Evolutionary conservation across 164 flowering plant genomes (phyloP), one percentile per base, ranked within the genome.

Genomic region (Macadamia integrifolia): DNA sequence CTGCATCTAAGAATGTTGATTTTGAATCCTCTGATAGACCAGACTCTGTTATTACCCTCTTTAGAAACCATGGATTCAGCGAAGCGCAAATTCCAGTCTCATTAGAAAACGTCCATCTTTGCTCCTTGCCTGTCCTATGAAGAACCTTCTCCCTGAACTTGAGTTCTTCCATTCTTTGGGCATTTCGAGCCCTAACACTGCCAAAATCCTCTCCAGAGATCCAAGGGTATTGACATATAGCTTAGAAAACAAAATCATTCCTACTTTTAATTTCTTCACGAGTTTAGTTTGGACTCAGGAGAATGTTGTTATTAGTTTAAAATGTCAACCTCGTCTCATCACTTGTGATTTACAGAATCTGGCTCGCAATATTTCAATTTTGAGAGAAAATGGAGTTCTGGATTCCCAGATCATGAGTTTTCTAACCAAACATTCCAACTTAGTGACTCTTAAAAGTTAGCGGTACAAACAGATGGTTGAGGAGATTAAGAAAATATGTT

Each of bases 331-430:
- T 17, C 35, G 52, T 57, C 13, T 62, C 50, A 12, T 69, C 13
- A 1, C 9, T 1, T 6, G 1, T 1, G 13, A 52, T 17, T 15
- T 6, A 13, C 9, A 14, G 8, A 14, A 61, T 5, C 1, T 62
- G 71, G 60, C 1, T 0, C 60, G 31, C 52, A 69, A 69, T 9
- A n/a, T 61, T 1, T 32, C 6, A 15, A 6, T 53, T 13, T 62
- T 69, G 60, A 49, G 53, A 13, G 32, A n/a, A 60, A n/a, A 40
- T 15, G 66, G 66, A 28, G 71, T 69, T 6, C 70, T 42, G 8
- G 29, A 67, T 17, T 52, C 59, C n/a, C 35, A 7, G 6, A 48
- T 69, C n/a, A 4, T 44, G 5, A 18, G 1, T 13, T 11, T 61
- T 11, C 13, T 58, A 13, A 29, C 12, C 1, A 6, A 14, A 13